These are phyloP conservation scores for Suillus fuscotomentosus DNA, from an alignment of 768 basidiomycete genomes.

Conservation along the genomic window DNA sequence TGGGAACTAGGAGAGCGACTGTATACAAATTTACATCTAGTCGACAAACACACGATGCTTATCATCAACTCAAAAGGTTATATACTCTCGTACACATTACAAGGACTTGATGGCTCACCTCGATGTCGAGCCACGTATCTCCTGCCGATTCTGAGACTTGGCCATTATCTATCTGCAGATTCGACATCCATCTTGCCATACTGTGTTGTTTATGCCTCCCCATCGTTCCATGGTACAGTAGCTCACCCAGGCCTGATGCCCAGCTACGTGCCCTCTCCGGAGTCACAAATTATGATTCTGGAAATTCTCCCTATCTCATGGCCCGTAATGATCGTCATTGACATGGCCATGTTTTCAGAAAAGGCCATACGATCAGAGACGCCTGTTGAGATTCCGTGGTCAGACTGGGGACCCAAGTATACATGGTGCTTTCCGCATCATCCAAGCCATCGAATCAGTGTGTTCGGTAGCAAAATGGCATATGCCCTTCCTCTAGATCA, in stretches of 20 bases:
- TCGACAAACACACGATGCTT: neutral
- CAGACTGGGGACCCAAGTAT: neutral
- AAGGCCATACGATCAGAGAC: neutral
- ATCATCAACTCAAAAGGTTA: neutral
- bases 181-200: neutral
- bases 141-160: neutral
- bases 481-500: neutral
- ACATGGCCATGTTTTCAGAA: neutral
- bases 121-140: neutral
- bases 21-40: neutral
- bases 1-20: neutral
- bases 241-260: neutral
- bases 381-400: neutral
- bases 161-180: too few species aligned
- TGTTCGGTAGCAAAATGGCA: conserved; percentile 1
- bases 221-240: neutral
- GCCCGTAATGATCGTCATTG: neutral
- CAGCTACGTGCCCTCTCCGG: neutral
- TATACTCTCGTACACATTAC: neutral
- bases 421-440: conserved; percentile 1
- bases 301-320: neutral
- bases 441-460: neutral
- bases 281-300: neutral
- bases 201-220: neutral
- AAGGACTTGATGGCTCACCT: neutral